Conservation (phyloP, 169 alveolate genomes). For the Plasmodium fragile region DNA sequence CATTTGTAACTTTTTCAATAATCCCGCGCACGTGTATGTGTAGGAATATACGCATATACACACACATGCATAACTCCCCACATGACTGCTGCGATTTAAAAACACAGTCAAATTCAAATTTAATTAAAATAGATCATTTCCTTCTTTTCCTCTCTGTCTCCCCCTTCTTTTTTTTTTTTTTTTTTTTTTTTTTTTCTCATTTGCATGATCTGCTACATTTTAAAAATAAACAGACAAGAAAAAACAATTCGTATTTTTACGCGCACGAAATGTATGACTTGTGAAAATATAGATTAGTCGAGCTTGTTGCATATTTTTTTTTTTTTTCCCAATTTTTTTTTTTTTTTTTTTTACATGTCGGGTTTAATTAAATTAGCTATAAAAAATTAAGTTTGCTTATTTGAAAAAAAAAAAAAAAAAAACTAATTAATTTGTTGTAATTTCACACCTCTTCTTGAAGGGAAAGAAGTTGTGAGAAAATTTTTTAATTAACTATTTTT, state of each 20-base stretch:
- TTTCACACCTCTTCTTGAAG: constrained; percentile 3
- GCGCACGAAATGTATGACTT: neutral
- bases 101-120: neutral
- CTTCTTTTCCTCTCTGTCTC: neutral
- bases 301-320: constrained; percentile 15
- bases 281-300: constrained; percentile 9
- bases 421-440: neutral
- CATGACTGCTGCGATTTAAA: neutral
- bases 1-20: neutral
- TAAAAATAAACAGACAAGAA: neutral
- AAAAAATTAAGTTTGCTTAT: neutral
- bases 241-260: neutral
- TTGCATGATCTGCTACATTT: neutral
- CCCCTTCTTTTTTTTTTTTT: neutral
- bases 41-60: neutral
- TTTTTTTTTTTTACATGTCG: constrained; percentile 1
- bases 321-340: neutral
- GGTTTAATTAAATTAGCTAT: neutral
- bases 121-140: neutral
- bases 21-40: constrained; percentile 6
- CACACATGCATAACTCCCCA: neutral
- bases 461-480: constrained; percentile 11
- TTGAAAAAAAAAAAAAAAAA: neutral
- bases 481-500: neutral
- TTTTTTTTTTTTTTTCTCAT: neutral